These are phyloP conservation scores for Apium graveolens DNA, from an alignment of 129 eudicot genomes.

Conservation along the genomic window DNA sequence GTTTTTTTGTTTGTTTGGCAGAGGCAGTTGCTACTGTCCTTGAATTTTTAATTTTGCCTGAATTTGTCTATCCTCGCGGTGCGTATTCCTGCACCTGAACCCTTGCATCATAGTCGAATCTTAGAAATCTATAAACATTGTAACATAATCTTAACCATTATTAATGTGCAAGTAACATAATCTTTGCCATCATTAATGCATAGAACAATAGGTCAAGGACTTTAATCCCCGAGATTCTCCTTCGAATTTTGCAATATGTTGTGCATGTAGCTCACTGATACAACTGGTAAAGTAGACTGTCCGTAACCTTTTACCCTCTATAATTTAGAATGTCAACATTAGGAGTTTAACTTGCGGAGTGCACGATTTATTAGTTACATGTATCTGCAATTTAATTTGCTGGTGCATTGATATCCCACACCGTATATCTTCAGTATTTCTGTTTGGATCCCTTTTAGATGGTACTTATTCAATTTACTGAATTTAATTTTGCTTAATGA, in stretches of 20 bases:
- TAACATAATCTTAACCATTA: neutral
- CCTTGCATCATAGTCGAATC: neutral
- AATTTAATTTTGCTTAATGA: neutral
- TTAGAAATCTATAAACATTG: neutral
- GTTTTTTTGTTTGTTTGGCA: too few species aligned
- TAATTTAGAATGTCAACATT: neutral
- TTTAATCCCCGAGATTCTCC: neutral
- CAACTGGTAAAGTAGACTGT: neutral
- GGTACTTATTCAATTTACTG: neutral
- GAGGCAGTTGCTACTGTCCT: too few species aligned
- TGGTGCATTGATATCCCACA: neutral
- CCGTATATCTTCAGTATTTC: neutral
- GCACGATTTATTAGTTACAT: neutral
- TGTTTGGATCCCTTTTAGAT: neutral
- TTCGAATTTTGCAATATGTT: neutral
- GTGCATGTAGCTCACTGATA: neutral
- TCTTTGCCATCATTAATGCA: neutral
- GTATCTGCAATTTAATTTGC: neutral
- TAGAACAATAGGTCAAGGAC: neutral
- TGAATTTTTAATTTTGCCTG: too few species aligned
- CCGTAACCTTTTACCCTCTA: neutral
- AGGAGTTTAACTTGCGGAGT: neutral
- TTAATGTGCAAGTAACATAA: neutral
- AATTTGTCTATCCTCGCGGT: too few species aligned
- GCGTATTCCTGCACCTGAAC: too few species aligned